phyloP scores from a whole-genome alignment of 345 rosid genomes.

The Ceriops zippeliana region DNA sequence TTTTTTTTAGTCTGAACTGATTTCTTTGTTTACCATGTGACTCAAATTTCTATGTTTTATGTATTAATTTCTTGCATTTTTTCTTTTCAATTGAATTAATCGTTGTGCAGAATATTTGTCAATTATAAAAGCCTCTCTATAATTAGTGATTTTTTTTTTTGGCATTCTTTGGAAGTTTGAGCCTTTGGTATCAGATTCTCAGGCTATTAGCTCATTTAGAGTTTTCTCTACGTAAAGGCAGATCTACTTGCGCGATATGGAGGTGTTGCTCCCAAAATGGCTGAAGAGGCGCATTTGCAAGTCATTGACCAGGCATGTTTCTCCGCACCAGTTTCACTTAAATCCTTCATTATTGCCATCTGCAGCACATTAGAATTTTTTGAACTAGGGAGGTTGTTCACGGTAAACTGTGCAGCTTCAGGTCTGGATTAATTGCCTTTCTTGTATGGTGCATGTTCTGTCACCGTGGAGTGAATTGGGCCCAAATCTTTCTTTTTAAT shows the following conservation, averaged over 20 bases:
- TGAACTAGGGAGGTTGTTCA: no score
- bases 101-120: no score
- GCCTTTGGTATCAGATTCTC: neutral
- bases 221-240: constrained; percentile 46
- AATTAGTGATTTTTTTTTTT: no score
- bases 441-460: no score
- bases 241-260: constrained; percentile 81
- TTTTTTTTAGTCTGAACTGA: neutral
- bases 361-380: neutral
- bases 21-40: no score
- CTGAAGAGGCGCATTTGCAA: constrained; percentile 82
- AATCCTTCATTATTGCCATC: neutral
- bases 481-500: neutral
- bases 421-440: no score
- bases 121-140: no score
- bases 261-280: constrained; percentile 94
- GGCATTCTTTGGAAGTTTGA: no score
- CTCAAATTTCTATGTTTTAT: no score
- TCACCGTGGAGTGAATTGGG: neutral
- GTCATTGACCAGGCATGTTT: constrained; percentile 69
- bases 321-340: neutral
- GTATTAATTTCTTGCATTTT: neutral
- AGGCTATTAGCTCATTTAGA: constrained; percentile 13
- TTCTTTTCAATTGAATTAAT: neutral
- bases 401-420: neutral